Evolutionary conservation across 345 rosid species (phyloP).

Genomic region (Acer yangbiense): DNA sequence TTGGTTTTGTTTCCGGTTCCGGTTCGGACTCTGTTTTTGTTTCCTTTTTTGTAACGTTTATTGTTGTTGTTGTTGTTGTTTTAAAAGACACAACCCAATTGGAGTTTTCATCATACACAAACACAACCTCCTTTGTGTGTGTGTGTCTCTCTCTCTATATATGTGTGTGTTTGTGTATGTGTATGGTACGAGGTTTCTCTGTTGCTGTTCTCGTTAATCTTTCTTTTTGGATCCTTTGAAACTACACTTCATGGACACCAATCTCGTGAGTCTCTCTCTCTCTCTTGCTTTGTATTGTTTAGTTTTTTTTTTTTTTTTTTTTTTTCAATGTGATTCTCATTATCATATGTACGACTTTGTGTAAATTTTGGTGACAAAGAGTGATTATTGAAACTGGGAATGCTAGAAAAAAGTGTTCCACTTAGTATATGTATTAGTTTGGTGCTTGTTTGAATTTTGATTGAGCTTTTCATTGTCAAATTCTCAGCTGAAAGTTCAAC

Average conservation of each 20-base stretch:
- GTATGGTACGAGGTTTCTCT: not conserved
- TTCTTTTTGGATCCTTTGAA: not conserved
- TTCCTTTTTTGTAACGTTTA: not conserved
- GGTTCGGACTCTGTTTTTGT: not conserved
- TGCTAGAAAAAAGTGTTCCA: not conserved
- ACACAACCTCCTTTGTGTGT: not conserved
- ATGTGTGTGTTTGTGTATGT: not conserved
- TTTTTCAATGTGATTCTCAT: not conserved
- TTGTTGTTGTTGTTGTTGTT: not conserved
- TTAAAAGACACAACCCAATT: not conserved
- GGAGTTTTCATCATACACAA: not conserved
- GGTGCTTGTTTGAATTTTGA: not conserved
- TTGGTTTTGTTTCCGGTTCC: not conserved
- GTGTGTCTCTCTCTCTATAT: not conserved
- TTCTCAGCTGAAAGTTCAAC: not conserved
- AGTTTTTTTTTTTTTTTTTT: too few species aligned
- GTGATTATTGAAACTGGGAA: not conserved
- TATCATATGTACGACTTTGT: too few species aligned
- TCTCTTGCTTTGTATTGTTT: not conserved
- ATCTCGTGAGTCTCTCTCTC: not conserved
- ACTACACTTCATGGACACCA: slow-evolving; percentile 1
- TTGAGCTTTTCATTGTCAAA: not conserved
- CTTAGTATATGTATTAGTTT: not conserved
- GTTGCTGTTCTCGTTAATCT: not conserved
- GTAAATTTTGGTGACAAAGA: not conserved